phyloP scores from a whole-genome alignment of 495 filamentous ascomycete genomes.

The Neurospora sp. region DNA sequence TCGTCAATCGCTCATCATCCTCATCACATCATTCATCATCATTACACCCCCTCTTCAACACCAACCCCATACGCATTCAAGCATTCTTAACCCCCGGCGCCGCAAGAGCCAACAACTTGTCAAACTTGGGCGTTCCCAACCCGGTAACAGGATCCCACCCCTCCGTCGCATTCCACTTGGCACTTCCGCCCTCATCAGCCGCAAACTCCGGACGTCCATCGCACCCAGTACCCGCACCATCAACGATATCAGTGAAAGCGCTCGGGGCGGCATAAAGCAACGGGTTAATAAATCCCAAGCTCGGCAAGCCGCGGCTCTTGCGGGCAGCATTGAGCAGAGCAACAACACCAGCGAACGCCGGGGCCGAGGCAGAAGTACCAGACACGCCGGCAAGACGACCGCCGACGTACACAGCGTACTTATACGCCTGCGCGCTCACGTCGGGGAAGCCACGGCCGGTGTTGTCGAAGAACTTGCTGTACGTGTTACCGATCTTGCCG shows the following conservation, averaged over 20 bases:
- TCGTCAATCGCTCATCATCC: background rate
- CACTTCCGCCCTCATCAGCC: conserved; percentile 20
- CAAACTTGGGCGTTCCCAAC: conserved; percentile 30
- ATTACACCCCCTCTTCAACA: background rate
- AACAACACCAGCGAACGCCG: conserved; percentile 53
- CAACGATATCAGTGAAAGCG: conserved; percentile 54
- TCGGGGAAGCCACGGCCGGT: conserved; percentile 64
- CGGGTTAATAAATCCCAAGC: conserved; percentile 66
- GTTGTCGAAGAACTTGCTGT: conserved; percentile 35
- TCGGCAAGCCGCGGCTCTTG: conserved; percentile 40
- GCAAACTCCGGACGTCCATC: conserved; percentile 28
- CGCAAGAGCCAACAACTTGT: conserved; percentile 11
- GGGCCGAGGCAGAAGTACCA: conserved; percentile 59
- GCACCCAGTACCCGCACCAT: conserved; percentile 53
- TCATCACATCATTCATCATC: background rate
- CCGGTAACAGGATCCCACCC: conserved; percentile 42
- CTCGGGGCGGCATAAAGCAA: conserved; percentile 50
- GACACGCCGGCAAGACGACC: conserved; percentile 11
- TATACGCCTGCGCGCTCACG: conserved; percentile 47
- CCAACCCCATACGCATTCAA: background rate
- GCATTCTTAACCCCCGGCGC: conserved; percentile 19
- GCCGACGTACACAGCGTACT: conserved; percentile 8
- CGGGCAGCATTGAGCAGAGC: conserved; percentile 60
- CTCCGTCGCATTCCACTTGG: conserved; percentile 46
- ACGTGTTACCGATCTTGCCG: conserved; percentile 9